Evolutionary conservation across 83 land plant genomes (phyloP).

Genomic region (Isoetes engelmannii): DNA sequence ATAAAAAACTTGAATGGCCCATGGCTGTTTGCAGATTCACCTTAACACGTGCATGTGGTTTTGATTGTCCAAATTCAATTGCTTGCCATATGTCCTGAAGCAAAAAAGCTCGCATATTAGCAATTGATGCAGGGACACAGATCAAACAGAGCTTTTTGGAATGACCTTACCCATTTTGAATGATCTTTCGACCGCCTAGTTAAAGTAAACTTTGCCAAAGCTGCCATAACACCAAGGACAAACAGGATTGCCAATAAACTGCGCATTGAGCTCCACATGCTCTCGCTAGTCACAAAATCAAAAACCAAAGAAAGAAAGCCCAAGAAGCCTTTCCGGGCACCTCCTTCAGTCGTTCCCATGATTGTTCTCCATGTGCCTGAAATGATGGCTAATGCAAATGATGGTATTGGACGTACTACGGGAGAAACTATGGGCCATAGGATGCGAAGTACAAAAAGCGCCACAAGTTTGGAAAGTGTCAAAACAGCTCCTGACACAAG

Average conservation of each 20-base stretch:
- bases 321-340: conserved; percentile 33
- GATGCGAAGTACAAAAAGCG: conserved; percentile 30
- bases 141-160: not conserved
- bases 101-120: not conserved
- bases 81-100: conserved; percentile 93
- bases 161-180: conserved; percentile 60
- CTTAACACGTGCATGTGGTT: conserved; percentile 93
- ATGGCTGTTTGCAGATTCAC: conserved; percentile 27
- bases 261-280: conserved; percentile 35
- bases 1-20: not conserved
- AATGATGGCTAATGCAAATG: conserved; percentile 21
- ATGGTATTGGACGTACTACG: conserved; percentile 28
- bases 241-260: conserved; percentile 41
- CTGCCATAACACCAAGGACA: conserved; percentile 55
- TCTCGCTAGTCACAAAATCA: conserved; percentile 41
- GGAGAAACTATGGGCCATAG: conserved; percentile 47
- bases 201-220: conserved; percentile 68
- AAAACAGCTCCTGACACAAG: conserved; percentile 50
- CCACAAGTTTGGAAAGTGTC: conserved; percentile 43
- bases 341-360: conserved; percentile 25
- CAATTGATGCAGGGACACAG: no score
- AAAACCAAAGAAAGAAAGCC: conserved; percentile 19
- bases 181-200: conserved; percentile 80
- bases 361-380: conserved; percentile 31
- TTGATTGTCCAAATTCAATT: conserved; percentile 86